Percentiles rank a stretch among this genome's conserved stretches.
Evolutionary conservation across 495 filamentous ascomycete genomes (phyloP).

Genomic region (Penicillium daleae): DNA sequence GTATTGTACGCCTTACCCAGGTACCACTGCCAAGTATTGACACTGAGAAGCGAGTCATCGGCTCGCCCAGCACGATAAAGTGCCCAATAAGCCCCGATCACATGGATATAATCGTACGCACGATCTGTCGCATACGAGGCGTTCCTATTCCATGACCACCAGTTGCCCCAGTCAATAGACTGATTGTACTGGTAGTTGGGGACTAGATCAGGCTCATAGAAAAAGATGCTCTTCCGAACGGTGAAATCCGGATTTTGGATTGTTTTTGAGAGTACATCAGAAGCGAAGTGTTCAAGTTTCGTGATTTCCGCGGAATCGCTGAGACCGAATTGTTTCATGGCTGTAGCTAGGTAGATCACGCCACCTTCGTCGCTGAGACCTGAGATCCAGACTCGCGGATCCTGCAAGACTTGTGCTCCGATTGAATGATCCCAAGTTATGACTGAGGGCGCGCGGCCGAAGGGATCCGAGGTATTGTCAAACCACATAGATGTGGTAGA

Average conservation of each 20-base stretch:
- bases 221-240: conserved; percentile 56
- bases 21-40: conserved; percentile 51
- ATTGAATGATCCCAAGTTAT: conserved; percentile 53
- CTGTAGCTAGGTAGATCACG: conserved; percentile 49
- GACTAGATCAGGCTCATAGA: conserved; percentile 45
- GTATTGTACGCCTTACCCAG: conserved; percentile 48
- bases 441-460: conserved; percentile 50
- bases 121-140: conserved; percentile 45
- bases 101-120: conserved; percentile 58
- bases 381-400: conserved; percentile 55
- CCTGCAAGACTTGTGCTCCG: conserved; percentile 46
- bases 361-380: conserved; percentile 58
- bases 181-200: conserved; percentile 42
- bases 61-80: conserved; percentile 52
- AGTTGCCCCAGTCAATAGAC: conserved; percentile 42
- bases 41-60: conserved; percentile 39
- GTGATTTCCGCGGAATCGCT: conserved; percentile 46
- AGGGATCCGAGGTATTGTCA: conserved; percentile 49
- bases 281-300: conserved; percentile 51
- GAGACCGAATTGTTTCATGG: conserved; percentile 51
- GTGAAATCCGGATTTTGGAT: conserved; percentile 44
- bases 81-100: conserved; percentile 53
- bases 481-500: conserved; percentile 47
- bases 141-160: conserved; percentile 45
- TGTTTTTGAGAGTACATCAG: conserved; percentile 43